Percentiles rank a stretch among this genome's conserved stretches.
phyloP scores from a whole-genome alignment of 2,329 filamentous ascomycete species.

The Claviceps africana region DNA sequence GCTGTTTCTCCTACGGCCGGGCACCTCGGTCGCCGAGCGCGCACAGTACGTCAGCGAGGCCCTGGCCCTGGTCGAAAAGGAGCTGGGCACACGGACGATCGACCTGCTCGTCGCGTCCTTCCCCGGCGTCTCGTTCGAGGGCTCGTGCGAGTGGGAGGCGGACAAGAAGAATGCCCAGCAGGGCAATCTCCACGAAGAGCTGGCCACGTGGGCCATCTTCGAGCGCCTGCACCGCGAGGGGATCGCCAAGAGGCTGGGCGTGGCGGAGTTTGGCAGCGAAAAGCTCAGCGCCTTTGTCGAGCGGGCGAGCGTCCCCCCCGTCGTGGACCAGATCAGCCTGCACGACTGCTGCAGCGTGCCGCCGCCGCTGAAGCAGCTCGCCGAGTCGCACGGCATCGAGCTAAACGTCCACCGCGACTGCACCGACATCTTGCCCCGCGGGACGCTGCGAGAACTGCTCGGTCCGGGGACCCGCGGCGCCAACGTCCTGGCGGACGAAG shows the following conservation, averaged over 20 bases:
- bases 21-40: conserved; percentile 49
- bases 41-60: conserved; percentile 63
- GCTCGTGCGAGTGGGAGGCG: conserved; percentile 71
- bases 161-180: conserved; percentile 47
- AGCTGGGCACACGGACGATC: conserved; percentile 60
- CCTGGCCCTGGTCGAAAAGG: conserved; percentile 63
- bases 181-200: conserved; percentile 52
- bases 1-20: conserved; percentile 70
- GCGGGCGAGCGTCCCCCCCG: conserved; percentile 55
- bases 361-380: conserved; percentile 68
- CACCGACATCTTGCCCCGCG: conserved; percentile 75
- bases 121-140: conserved; percentile 85
- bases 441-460: conserved; percentile 72
- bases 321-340: conserved; percentile 91
- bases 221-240: conserved; percentile 61
- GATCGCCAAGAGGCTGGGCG: conserved; percentile 60
- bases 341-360: conserved; percentile 93
- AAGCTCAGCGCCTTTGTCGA: conserved; percentile 66
- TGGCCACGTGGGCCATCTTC: conserved; percentile 55
- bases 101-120: conserved; percentile 89
- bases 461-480: conserved; percentile 59
- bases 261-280: conserved; percentile 82
- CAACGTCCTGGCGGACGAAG: conserved; percentile 54
- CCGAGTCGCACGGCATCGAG: conserved; percentile 72
- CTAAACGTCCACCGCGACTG: conserved; percentile 89